Evolutionary conservation across 176 grass and related monocot species (phyloP), one percentile per base, ranked within the genome.

Genomic region (Eragrostis nindensis): DNA sequence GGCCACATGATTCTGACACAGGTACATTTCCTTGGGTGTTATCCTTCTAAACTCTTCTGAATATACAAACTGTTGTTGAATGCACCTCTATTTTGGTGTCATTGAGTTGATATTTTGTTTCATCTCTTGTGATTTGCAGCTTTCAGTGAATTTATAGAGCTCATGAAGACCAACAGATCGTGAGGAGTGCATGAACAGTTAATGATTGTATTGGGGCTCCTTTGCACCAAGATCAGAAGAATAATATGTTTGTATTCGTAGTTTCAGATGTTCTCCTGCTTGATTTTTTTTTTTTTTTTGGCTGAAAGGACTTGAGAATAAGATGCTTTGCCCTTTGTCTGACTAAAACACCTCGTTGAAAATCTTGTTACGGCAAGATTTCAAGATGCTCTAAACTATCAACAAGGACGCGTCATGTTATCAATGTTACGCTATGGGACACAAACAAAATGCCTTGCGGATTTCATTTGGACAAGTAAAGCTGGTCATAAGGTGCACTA

Each of bases 1-100:
- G 95, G 36, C 95, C 95, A 0, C 95, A 98, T 69, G 95, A 98
- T 52, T 98, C 95, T 5, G 95, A 98, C 80, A 80, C 85, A 54
- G 90, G 95, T 98, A 94, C 41, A 68, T 50, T 52, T 70, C 62
- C 76, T 84, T 65, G 10, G 66, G 39, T 60, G 24, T 49, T 74
- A 47, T 62, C 8, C 15, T 66, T 62, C 19, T 48, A 46, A 5
- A 36, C 21, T 17, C 21, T 70, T 73, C 24, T 48, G 13, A 7
- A 32, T 19, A 77, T 57, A 40, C n/a, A 32, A 42, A 63, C n/a
- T 27, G 36, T 2, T 57, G 55, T 19, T 27, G 65, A 43, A 42
- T 49, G 3, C 24, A 50, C 36, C 43, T 1, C 26, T 62, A 70
- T 29, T 53, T 53, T 46, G 2, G 55, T 45, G 5, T 22, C 21